phyloP scores from a whole-genome alignment of 2,329 filamentous ascomycete species.

The Arthroderma sp. region DNA sequence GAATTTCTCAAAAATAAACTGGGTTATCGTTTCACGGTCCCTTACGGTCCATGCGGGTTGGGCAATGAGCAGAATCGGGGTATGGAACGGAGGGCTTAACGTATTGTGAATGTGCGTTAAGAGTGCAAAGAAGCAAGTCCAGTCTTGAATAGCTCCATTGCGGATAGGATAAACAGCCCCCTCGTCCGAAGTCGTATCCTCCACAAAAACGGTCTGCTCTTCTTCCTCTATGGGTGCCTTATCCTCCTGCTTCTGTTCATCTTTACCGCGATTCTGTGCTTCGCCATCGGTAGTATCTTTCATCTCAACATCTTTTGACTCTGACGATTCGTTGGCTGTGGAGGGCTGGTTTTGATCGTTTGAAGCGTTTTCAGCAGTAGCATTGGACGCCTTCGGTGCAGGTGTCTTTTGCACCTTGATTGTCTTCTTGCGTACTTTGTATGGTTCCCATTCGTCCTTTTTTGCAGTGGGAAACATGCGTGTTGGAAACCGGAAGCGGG shows the following conservation, averaged over 20 bases:
- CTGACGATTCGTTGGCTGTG: slow-evolving; percentile 1
- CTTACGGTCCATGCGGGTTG: slow-evolving; percentile 82
- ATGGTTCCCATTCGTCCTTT: slow-evolving; percentile 66
- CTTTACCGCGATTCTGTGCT: slow-evolving; percentile 7
- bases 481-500: slow-evolving; percentile 73
- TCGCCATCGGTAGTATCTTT: slow-evolving; percentile 24
- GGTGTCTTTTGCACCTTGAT: slow-evolving; percentile 16
- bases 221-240: slow-evolving; percentile 20
- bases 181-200: slow-evolving; percentile 76
- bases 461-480: slow-evolving; percentile 82
- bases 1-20: slow-evolving; percentile 95
- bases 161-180: slow-evolving; percentile 78
- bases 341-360: not conserved
- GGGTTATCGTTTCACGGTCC: slow-evolving; percentile 75
- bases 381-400: not conserved
- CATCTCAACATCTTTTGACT: slow-evolving; percentile 33
- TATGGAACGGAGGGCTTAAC: slow-evolving; percentile 84
- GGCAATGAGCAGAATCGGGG: slow-evolving; percentile 78
- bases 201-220: slow-evolving; percentile 57
- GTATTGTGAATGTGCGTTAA: slow-evolving; percentile 83
- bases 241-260: slow-evolving; percentile 15
- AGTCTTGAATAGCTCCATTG: slow-evolving; percentile 74
- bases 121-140: slow-evolving; percentile 86
- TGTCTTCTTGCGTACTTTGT: slow-evolving; percentile 52
- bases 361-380: not conserved